Base-by-base conservation (phyloP, 1,139 yeast genomes). In the Tardiomyces depauwii region DNA sequence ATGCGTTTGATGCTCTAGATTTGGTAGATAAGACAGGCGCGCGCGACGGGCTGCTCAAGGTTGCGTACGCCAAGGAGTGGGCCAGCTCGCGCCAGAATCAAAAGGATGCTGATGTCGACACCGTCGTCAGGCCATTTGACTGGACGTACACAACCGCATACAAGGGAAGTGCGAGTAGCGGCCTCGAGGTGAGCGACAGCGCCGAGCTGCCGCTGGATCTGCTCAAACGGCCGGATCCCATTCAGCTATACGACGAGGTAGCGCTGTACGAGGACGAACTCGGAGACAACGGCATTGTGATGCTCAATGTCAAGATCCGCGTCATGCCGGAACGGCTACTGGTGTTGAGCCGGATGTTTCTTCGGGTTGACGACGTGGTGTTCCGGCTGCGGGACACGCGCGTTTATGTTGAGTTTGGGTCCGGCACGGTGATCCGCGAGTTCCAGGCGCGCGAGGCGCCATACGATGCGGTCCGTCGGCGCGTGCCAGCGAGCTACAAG, bases 131-230 rank as follows among this genome's bases (percentile, higher is more conserved):
- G 56, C 94, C 95, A 1, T 93, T 78, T 63, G 98, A 91, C 66
- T 91, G 99, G 99, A 91, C 98, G 0, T 91, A 91, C 61, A 77
- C 95, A 0, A 79, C 96, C 0, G 68, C 72, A 44, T 91, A 89
- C 61, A 72, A 70, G 48, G 98, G 97, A 0, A 74, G 82, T 0
- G 56, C 61, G 9, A 43, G 40, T 13, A 39, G 16, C 16, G n/a
- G 16, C 5, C 16, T 30, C 5, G 36, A 30, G 36, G 16, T 5
- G 10, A 12, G 18, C 12, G 49, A 46, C 5, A 38, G 39, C 5
- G 39, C 44, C 1, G 44, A 41, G 6, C 39, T 36, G 39, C 45
- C 30, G 4, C 12, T 14, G 39, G 78, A 78, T 18, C 77, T 80
- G 60, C 70, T 91, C 44, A 70, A 78, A 43, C 71, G 73, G 48